Evolutionary conservation across 1,284 basidiomycete species (phyloP), one percentile per base, ranked within the genome.

Genomic region (Microbotryum saponariae): DNA sequence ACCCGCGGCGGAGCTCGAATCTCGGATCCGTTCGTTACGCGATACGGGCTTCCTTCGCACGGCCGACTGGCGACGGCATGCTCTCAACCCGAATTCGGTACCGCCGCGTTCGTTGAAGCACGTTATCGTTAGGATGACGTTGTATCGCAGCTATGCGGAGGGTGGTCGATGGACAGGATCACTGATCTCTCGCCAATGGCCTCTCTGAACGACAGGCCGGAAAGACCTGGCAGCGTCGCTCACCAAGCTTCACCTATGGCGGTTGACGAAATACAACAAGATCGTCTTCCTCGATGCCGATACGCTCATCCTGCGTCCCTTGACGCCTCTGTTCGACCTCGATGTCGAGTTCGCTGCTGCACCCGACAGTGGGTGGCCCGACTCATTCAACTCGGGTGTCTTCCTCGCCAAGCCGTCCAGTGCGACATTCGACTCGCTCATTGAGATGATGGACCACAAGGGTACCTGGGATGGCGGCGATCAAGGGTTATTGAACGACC

Each of bases 381-480:
- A 98, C 76, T 92, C 94, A 63, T 97, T 98, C 80, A 98, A 97
- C 76, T 94, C 92, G 27, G 94, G 94, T 48, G 85, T 97, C 52
- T 83, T 98, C 78, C 89, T 97, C 59, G 77, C 93, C 52, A 82
- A 82, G 48, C 94, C 94, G 0, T 84, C 85, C 2, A 80, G 87
- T 67, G 82, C 84, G 58, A 91, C 91, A 70, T 97, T 96, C 75
- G 79, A 82, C 2, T 82, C 85, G 54, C 80, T 97, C 56, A 82
- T 80, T 62, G 76, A 80, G 16, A 80, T 93, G 58, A 81, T 88
- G 58, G 82, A 83, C 63, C 78, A 81, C 8, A 86, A 86, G 68
- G 92, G 92, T 14, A 88, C 85, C 56, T 97, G 94, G 88, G 94
- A 98, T 72, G 94, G 94, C 7, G 94, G 91, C 23, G 94, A 97